A percentile compares a stretch with the other conserved stretches of the same genome.
Evolutionary conservation across 371 early-diverging fungal genomes (phyloP).

Genomic region (Rhizopus stolonifer): DNA sequence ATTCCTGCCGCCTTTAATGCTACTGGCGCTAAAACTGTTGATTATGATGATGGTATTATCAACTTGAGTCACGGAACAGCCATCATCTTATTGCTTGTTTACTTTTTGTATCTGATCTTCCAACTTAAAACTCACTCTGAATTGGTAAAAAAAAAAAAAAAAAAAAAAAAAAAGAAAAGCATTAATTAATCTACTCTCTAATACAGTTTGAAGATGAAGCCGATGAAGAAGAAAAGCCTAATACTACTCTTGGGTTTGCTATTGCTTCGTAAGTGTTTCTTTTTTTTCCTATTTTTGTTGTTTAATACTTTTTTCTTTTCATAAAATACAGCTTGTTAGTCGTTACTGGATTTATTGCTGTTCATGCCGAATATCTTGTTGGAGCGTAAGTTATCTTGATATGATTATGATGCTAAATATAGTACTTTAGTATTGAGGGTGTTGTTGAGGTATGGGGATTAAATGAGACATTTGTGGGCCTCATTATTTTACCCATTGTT

Average conservation of each 20-base stretch:
- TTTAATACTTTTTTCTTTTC: not conserved
- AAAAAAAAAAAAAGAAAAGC: not conserved
- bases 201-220: constrained; percentile 48
- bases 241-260: constrained; percentile 50
- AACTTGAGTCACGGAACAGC: constrained; percentile 71
- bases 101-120: constrained; percentile 74
- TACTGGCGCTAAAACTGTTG: constrained; percentile 32
- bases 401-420: not conserved
- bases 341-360: constrained; percentile 62
- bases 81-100: constrained; percentile 72
- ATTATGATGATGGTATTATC: constrained; percentile 45
- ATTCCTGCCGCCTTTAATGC: constrained; percentile 78
- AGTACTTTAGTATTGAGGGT: constrained; percentile 70
- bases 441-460: constrained; percentile 62
- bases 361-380: constrained; percentile 83
- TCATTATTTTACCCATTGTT: constrained; percentile 85
- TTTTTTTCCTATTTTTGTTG: too few species aligned
- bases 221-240: constrained; percentile 50
- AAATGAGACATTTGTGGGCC: constrained; percentile 79
- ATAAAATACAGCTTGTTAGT: constrained; percentile 33
- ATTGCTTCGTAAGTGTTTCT: constrained; percentile 21
- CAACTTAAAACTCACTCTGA: constrained; percentile 74
- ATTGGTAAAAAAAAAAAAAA: constrained; percentile 37
- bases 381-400: constrained; percentile 41
- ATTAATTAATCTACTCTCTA: not conserved